These are phyloP conservation scores for Syzygium aqueum DNA, from an alignment of 345 rosid species.

Conservation along the genomic window DNA sequence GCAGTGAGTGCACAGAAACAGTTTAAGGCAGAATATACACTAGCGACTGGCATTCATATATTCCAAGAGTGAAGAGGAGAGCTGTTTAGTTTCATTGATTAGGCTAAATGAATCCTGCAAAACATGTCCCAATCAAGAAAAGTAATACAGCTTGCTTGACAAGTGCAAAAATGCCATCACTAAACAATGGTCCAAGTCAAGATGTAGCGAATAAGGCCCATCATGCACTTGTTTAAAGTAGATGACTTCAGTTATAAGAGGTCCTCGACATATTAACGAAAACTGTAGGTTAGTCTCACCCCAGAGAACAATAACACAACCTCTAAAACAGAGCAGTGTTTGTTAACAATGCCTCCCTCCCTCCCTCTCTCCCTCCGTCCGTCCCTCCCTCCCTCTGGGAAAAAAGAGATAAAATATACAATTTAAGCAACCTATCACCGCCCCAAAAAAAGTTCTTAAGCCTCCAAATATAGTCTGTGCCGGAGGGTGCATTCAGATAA, in stretches of 20 bases:
- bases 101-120: background rate
- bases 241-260: background rate
- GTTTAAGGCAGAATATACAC: background rate
- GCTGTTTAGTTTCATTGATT: background rate
- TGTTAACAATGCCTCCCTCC: background rate
- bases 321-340: background rate
- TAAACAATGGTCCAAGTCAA: background rate
- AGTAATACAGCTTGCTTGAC: background rate
- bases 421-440: background rate
- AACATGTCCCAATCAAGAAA: background rate
- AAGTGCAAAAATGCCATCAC: background rate
- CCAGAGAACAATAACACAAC: background rate
- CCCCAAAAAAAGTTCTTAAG: background rate
- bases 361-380: too few relatives aligned
- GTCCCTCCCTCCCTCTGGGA: background rate
- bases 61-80: background rate
- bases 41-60: background rate
- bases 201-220: background rate
- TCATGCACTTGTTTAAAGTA: background rate
- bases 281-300: background rate
- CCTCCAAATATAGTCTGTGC: background rate
- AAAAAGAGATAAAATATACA: background rate
- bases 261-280: background rate
- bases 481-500: background rate
- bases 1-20: background rate